phyloP scores from a whole-genome alignment of 306 rosid genomes.

The Morella rubra region DNA sequence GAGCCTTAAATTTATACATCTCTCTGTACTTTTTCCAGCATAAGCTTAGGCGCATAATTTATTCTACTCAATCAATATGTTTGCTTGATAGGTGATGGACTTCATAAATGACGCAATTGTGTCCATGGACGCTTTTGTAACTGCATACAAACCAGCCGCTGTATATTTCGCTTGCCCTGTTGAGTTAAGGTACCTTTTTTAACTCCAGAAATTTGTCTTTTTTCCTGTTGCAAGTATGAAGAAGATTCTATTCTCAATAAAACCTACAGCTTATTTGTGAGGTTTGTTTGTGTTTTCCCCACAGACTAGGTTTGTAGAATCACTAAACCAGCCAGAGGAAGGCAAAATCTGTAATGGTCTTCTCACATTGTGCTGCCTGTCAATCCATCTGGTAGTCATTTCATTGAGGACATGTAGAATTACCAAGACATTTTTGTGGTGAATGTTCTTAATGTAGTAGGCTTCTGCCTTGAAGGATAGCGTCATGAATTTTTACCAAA shows the following conservation, averaged over 20 bases:
- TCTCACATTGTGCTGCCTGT: not conserved
- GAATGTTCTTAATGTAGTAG: not conserved
- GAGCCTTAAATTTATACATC: slow-evolving; percentile 11
- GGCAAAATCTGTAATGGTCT: not conserved
- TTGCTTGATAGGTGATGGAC: slow-evolving; percentile 76
- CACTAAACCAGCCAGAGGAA: not conserved
- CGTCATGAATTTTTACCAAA: not conserved
- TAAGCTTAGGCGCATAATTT: slow-evolving; percentile 7
- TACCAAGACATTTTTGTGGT: too few relatives aligned
- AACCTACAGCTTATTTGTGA: not conserved
- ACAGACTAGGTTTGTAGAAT: not conserved
- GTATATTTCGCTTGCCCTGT: slow-evolving; percentile 71
- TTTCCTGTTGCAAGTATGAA: not conserved
- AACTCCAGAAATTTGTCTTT: not conserved
- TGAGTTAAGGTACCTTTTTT: slow-evolving; percentile 63
- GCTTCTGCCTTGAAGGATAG: not conserved
- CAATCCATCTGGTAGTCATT: not conserved
- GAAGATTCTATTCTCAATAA: not conserved
- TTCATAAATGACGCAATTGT: slow-evolving; percentile 85
- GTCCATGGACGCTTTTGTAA: slow-evolving; percentile 71
- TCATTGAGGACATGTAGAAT: not conserved
- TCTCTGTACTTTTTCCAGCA: slow-evolving; percentile 23
- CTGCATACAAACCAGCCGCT: slow-evolving; percentile 70
- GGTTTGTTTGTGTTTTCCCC: not conserved
- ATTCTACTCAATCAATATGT: slow-evolving; percentile 16